A percentile compares a stretch with the other conserved stretches of the same genome.
phyloP scores from a whole-genome alignment of 2,329 filamentous ascomycete species.

The Byssochlamys sp. region DNA sequence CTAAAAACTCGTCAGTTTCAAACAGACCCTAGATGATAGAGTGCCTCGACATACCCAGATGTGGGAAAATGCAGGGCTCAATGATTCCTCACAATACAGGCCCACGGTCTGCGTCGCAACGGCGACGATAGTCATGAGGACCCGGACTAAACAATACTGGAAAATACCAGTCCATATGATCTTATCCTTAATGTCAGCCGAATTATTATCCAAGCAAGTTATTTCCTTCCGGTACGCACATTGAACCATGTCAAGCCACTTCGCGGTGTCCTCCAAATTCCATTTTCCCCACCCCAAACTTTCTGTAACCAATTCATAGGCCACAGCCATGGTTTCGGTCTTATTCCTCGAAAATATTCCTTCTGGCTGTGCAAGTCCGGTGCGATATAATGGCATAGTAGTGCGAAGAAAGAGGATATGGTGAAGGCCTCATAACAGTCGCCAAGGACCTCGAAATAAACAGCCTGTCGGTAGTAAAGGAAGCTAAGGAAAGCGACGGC shows the following conservation, averaged over 20 bases:
- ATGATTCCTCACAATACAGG: slow-evolving; percentile 68
- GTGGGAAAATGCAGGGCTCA: slow-evolving; percentile 69
- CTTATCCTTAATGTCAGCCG: slow-evolving; percentile 5
- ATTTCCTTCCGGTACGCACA: slow-evolving; percentile 24
- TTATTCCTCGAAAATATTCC: slow-evolving; percentile 63
- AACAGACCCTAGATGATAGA: no score
- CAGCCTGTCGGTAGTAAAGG: slow-evolving; percentile 63
- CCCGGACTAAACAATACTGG: slow-evolving; percentile 75
- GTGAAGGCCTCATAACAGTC: slow-evolving; percentile 86
- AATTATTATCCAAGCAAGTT: background rate
- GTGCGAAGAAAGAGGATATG: slow-evolving; percentile 74
- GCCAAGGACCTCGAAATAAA: slow-evolving; percentile 72
- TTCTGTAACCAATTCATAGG: slow-evolving; percentile 61
- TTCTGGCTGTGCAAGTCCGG: slow-evolving; percentile 72
- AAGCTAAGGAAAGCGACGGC: slow-evolving; percentile 64
- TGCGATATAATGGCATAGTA: slow-evolving; percentile 71
- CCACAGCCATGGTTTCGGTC: slow-evolving; percentile 63
- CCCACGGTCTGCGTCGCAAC: slow-evolving; percentile 61
- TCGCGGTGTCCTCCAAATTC: slow-evolving; percentile 61
- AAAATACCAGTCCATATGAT: slow-evolving; percentile 67
- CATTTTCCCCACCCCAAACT: slow-evolving; percentile 59
- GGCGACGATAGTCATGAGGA: slow-evolving; percentile 68
- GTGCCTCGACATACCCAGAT: slow-evolving; percentile 56
- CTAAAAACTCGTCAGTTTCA: slow-evolving; percentile 26
- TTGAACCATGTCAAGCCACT: slow-evolving; percentile 89